Conservation (phyloP, 805 yeast species). For the Blastobotrys americana region DNA sequence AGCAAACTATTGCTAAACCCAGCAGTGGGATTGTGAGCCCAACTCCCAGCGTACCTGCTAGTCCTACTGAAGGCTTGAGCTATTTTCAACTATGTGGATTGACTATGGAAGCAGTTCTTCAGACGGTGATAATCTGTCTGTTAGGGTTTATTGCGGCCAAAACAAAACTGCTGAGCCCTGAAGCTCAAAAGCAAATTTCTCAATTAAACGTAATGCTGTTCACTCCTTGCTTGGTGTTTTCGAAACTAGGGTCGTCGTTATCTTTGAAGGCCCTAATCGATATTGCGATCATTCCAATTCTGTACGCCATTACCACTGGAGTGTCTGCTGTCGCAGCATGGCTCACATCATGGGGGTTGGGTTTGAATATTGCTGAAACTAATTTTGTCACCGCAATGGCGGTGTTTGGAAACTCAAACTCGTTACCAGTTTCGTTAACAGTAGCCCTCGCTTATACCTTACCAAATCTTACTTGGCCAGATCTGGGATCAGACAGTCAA, state of each 20-base stretch:
- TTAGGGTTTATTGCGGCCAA: conserved; percentile 84
- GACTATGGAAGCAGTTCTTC: conserved; percentile 85
- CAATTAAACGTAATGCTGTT: conserved; percentile 80
- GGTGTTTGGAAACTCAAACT: conserved; percentile 92
- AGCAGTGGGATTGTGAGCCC: background rate
- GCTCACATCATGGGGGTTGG: conserved; percentile 44
- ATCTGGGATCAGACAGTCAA: conserved; percentile 44
- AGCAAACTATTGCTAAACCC: background rate
- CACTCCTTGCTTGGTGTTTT: conserved; percentile 91
- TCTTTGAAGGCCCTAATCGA: conserved; percentile 73
- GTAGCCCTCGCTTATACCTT: conserved; percentile 58
- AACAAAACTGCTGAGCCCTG: conserved; percentile 57
- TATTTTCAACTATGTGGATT: conserved; percentile 43
- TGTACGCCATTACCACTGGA: conserved; percentile 74
- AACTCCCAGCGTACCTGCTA: no score
- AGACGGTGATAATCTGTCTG: conserved; percentile 78
- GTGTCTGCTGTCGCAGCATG: conserved; percentile 63
- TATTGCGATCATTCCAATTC: conserved; percentile 74
- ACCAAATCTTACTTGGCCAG: conserved; percentile 54
- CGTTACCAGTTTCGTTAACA: conserved; percentile 84
- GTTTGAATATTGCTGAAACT: conserved; percentile 64
- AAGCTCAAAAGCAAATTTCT: conserved; percentile 72
- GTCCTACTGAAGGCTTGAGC: conserved; percentile 18
- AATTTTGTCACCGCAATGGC: conserved; percentile 96
- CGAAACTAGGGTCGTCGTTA: conserved; percentile 61